Conservation (phyloP, 495 filamentous ascomycete species). For the Apodospora peruviana region DNA sequence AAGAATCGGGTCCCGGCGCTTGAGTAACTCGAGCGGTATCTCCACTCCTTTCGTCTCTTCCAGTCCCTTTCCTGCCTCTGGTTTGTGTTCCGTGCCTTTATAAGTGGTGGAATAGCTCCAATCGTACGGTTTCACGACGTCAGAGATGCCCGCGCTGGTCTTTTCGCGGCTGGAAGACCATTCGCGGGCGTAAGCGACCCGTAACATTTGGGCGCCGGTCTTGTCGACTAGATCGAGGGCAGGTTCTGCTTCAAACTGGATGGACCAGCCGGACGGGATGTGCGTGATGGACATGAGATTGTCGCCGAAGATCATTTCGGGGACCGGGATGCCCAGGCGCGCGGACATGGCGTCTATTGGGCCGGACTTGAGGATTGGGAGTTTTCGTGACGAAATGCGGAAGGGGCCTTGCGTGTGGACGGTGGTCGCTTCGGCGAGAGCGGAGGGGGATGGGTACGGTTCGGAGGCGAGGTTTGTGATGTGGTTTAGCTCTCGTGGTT, state of each 20-base stretch:
- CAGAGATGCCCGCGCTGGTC: conserved; percentile 81
- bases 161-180: conserved; percentile 85
- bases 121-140: conserved; percentile 92
- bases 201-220: conserved; percentile 79
- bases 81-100: conserved; percentile 53
- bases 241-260: conserved; percentile 78
- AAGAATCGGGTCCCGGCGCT: conserved; percentile 77
- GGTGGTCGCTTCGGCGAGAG: conserved; percentile 33
- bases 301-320: conserved; percentile 99
- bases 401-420: conserved; percentile 56
- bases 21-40: conserved; percentile 81
- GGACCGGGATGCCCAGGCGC: conserved; percentile 74
- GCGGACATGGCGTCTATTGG: conserved; percentile 83
- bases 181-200: conserved; percentile 84
- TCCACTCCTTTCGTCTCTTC: background rate
- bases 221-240: conserved; percentile 90
- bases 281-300: conserved; percentile 76
- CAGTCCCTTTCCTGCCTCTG: no score
- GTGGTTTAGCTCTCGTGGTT: conserved; percentile 15
- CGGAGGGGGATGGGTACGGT: conserved; percentile 28
- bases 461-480: conserved; percentile 34
- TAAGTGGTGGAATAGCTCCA: conserved; percentile 95
- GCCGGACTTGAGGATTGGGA: conserved; percentile 84
- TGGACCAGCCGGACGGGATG: conserved; percentile 58
- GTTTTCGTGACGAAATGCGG: conserved; percentile 70